These are phyloP conservation scores for Setaria viridis DNA, from an alignment of 202 grass and related monocot species.

Conservation along the genomic window DNA sequence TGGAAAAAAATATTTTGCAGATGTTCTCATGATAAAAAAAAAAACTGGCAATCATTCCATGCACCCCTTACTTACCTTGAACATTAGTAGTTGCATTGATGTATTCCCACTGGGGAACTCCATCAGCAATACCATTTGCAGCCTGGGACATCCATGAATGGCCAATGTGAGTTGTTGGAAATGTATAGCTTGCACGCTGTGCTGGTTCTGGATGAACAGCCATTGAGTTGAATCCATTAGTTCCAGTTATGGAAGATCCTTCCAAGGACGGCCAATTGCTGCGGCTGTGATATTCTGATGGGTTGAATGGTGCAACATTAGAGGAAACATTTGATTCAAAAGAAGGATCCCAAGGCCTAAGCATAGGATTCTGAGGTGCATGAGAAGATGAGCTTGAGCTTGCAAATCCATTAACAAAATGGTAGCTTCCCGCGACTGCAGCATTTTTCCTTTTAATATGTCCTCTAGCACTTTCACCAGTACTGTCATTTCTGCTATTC, in stretches of 20 bases:
- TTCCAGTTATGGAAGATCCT: constrained; percentile 52
- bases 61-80: constrained; percentile 52
- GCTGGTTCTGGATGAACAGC: constrained; percentile 50
- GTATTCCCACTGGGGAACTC: constrained; percentile 57
- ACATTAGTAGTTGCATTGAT: constrained; percentile 48
- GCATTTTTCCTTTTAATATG: constrained; percentile 67
- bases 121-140: constrained; percentile 59
- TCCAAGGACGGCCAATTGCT: constrained; percentile 49
- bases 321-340: constrained; percentile 54
- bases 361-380: constrained; percentile 54
- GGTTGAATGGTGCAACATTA: constrained; percentile 48
- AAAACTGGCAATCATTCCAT: constrained; percentile 2
- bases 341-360: constrained; percentile 56
- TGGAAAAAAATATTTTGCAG: constrained; percentile 12
- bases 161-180: constrained; percentile 51
- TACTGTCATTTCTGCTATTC: constrained; percentile 53
- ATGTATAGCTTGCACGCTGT: constrained; percentile 53
- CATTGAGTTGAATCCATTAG: constrained; percentile 53
- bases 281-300: constrained; percentile 53
- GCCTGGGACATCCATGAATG: constrained; percentile 62
- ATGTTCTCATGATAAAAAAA: background rate
- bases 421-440: constrained; percentile 52
- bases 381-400: constrained; percentile 75
- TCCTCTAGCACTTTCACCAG: constrained; percentile 55
- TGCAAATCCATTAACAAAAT: constrained; percentile 65